Conservation (phyloP, 495 filamentous ascomycete genomes). For the Penicillium argentinense region DNA sequence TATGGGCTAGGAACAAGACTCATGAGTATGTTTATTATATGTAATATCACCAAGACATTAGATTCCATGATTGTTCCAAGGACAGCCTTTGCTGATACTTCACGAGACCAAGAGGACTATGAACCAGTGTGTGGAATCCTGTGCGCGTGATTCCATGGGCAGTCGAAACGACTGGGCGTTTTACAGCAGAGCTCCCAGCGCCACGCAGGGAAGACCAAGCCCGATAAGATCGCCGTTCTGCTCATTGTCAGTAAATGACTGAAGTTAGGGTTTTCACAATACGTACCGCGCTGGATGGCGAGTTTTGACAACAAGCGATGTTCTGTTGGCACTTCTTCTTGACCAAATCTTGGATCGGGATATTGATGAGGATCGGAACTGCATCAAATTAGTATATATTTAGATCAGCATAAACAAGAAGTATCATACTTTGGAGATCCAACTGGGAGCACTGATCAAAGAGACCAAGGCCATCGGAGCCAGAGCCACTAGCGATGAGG, state of each 20-base stretch:
- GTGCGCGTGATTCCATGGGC: too few relatives aligned
- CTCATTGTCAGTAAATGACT: neutral
- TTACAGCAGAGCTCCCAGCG: conserved; percentile 29
- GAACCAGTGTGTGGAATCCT: too few relatives aligned
- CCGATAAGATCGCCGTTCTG: conserved; percentile 40
- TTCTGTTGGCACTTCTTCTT: conserved; percentile 54
- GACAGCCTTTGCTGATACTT: too few relatives aligned
- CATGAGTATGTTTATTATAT: too few relatives aligned
- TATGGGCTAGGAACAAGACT: too few relatives aligned
- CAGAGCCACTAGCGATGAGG: conserved; percentile 34
- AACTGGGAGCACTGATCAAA: conserved; percentile 43
- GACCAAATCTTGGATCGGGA: conserved; percentile 43
- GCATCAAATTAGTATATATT: neutral
- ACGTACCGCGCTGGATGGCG: conserved; percentile 37
- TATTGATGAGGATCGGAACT: conserved; percentile 29
- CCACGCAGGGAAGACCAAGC: conserved; percentile 49
- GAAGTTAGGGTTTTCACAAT: neutral
- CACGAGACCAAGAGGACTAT: too few relatives aligned
- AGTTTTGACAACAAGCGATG: conserved; percentile 52
- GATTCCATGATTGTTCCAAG: too few relatives aligned
- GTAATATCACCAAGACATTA: too few relatives aligned
- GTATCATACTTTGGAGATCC: conserved; percentile 20
- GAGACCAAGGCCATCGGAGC: conserved; percentile 33
- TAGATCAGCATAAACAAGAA: neutral
- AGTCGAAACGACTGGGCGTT: too few relatives aligned